Percentiles rank a stretch among this genome's conserved stretches.
phyloP scores from a whole-genome alignment of 1,284 basidiomycete species.

The Ustilago bromivora region DNA sequence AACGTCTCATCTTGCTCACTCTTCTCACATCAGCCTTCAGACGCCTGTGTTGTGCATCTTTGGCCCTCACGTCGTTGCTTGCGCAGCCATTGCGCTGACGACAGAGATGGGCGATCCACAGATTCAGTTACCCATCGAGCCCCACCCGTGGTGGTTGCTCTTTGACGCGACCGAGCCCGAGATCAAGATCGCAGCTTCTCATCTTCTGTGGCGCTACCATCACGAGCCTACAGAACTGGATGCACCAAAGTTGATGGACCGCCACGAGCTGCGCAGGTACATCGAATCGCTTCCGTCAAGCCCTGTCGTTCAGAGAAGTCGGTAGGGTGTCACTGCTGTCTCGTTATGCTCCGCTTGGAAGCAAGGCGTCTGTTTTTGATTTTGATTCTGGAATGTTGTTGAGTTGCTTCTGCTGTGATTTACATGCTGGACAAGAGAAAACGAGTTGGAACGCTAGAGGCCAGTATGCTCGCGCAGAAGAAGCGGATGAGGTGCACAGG shows the following conservation, averaged over 20 bases:
- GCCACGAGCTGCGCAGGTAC: conserved; percentile 22
- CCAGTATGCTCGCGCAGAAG: neutral
- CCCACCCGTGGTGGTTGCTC: conserved; percentile 70
- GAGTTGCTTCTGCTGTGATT: conserved; percentile 9
- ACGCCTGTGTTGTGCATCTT: conserved; percentile 90
- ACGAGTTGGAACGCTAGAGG: neutral
- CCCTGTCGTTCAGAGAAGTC: neutral
- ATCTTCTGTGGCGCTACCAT: conserved; percentile 60
- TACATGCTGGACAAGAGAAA: conserved; percentile 1
- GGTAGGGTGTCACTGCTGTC: neutral
- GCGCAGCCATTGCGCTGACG: conserved; percentile 73
- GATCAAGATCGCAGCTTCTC: conserved; percentile 49
- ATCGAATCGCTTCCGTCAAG: conserved; percentile 6
- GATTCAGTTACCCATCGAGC: conserved; percentile 65
- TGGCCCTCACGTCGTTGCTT: conserved; percentile 86
- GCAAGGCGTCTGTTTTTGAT: neutral
- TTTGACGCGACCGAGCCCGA: conserved; percentile 68
- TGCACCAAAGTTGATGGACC: conserved; percentile 20
- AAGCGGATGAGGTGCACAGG: neutral
- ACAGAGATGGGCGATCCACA: conserved; percentile 39
- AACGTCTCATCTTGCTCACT: neutral
- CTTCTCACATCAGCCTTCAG: conserved; percentile 76
- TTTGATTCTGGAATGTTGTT: conserved; percentile 22
- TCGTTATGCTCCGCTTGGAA: neutral
- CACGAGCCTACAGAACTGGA: conserved; percentile 6